These are phyloP conservation scores for Chlorencoelia australis DNA, from an alignment of 2,329 filamentous ascomycete species.

Conservation along the genomic window DNA sequence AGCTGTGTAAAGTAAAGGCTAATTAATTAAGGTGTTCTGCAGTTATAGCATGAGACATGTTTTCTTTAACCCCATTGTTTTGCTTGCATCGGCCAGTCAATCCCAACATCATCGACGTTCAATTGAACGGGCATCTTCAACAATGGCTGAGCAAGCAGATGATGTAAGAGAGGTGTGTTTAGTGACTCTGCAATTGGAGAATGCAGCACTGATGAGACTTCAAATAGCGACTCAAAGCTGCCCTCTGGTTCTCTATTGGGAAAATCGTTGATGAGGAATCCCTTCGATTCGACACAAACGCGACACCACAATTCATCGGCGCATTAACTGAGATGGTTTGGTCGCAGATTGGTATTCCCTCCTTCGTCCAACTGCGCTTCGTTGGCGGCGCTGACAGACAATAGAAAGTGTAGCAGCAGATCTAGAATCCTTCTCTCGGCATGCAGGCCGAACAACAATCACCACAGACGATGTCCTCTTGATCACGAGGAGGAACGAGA, in stretches of 20 bases:
- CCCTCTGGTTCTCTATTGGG: slow-evolving; percentile 74
- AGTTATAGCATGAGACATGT: no score
- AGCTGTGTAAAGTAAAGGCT: no score
- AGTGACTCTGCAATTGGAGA: no score
- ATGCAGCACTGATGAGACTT: no score
- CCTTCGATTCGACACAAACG: slow-evolving; percentile 63
- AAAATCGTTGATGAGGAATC: slow-evolving; percentile 84
- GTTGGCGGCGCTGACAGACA: no score
- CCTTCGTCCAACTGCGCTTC: neutral
- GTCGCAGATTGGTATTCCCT: slow-evolving; percentile 63
- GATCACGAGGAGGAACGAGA: slow-evolving; percentile 77
- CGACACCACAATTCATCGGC: slow-evolving; percentile 85
- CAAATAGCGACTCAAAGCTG: slow-evolving; percentile 73
- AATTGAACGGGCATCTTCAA: no score
- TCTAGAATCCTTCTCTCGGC: slow-evolving; percentile 58
- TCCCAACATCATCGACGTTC: no score
- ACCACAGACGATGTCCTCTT: slow-evolving; percentile 82
- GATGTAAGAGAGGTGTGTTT: slow-evolving; percentile 16
- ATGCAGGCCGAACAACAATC: slow-evolving; percentile 72
- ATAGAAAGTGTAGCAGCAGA: slow-evolving; percentile 46
- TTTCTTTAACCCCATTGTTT: no score
- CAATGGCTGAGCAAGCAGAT: slow-evolving; percentile 18
- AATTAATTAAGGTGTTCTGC: no score
- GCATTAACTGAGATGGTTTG: slow-evolving; percentile 79
- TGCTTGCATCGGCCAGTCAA: no score